Percentiles rank a stretch among this genome's conserved stretches.
These are phyloP conservation scores for Citropsis articulata DNA, from an alignment of 345 rosid genomes.

Conservation along the genomic window DNA sequence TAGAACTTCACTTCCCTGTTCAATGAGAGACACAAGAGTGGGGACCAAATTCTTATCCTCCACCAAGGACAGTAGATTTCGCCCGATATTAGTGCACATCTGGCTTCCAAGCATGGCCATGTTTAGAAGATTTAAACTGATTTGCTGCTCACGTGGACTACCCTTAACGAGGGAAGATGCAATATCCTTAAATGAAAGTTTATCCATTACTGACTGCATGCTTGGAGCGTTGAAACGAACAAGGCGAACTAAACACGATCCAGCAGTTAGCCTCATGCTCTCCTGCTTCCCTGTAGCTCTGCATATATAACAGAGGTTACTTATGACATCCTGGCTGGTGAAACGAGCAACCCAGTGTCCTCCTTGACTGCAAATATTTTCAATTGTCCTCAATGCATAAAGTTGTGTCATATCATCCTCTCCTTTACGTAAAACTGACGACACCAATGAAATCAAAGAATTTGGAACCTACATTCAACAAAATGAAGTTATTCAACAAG, in stretches of 20 bases:
- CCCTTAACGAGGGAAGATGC: constrained; percentile 81
- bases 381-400: constrained; percentile 91
- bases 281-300: constrained; percentile 91
- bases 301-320: constrained; percentile 81
- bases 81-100: constrained; percentile 61
- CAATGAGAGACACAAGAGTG: constrained; percentile 69
- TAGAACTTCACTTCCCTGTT: constrained; percentile 87
- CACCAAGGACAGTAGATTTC: constrained; percentile 60
- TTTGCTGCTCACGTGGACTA: constrained; percentile 87
- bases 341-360: constrained; percentile 85
- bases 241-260: constrained; percentile 95
- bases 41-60: constrained; percentile 86
- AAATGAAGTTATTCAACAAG: constrained; percentile 4
- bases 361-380: constrained; percentile 95
- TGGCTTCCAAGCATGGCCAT: constrained; percentile 88
- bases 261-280: constrained; percentile 92
- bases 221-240: constrained; percentile 80
- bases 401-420: constrained; percentile 96
- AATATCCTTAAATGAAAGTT: constrained; percentile 73
- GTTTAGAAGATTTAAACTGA: constrained; percentile 81
- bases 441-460: constrained; percentile 84
- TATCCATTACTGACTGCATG: constrained; percentile 74
- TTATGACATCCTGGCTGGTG: constrained; percentile 83
- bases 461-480: constrained; percentile 72
- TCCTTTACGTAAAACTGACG: constrained; percentile 90